These are phyloP conservation scores for Aspergillus sclerotialis DNA, from an alignment of 2,329 filamentous ascomycete genomes.

Conservation along the genomic window DNA sequence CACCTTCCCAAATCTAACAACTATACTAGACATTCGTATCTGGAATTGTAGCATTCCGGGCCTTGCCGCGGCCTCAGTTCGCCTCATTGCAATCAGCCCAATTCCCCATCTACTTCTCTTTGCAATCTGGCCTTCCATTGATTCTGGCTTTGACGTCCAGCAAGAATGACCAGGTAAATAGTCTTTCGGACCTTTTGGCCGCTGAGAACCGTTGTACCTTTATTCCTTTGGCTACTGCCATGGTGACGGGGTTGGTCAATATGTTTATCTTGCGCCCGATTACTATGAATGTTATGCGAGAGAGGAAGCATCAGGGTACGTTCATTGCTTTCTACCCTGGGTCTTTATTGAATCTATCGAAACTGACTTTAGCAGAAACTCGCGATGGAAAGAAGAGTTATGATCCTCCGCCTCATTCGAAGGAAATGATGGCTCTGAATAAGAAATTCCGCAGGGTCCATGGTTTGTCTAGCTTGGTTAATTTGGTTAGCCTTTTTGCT, in stretches of 20 bases:
- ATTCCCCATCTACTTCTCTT: conserved; percentile 75
- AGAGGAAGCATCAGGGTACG: conserved; percentile 72
- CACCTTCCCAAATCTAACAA: background rate
- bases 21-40: conserved; percentile 61
- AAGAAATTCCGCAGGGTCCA: conserved; percentile 73
- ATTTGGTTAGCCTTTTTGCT: conserved; percentile 62
- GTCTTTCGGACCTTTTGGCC: conserved; percentile 34
- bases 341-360: background rate
- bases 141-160: conserved; percentile 75
- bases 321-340: too few species aligned
- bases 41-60: conserved; percentile 68
- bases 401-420: conserved; percentile 69
- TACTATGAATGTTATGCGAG: conserved; percentile 66
- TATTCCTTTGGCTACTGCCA: conserved; percentile 61
- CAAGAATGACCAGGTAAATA: conserved; percentile 35
- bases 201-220: conserved; percentile 58
- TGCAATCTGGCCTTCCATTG: conserved; percentile 70
- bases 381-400: conserved; percentile 84
- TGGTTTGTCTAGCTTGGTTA: conserved; percentile 72
- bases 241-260: conserved; percentile 66
- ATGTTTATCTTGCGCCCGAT: conserved; percentile 64
- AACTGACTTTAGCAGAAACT: conserved; percentile 51
- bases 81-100: conserved; percentile 69
- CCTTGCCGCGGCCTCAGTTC: conserved; percentile 74
- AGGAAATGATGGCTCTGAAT: conserved; percentile 76